Base-by-base conservation (phyloP, 345 rosid species). In the Arabis hirsuta region DNA sequence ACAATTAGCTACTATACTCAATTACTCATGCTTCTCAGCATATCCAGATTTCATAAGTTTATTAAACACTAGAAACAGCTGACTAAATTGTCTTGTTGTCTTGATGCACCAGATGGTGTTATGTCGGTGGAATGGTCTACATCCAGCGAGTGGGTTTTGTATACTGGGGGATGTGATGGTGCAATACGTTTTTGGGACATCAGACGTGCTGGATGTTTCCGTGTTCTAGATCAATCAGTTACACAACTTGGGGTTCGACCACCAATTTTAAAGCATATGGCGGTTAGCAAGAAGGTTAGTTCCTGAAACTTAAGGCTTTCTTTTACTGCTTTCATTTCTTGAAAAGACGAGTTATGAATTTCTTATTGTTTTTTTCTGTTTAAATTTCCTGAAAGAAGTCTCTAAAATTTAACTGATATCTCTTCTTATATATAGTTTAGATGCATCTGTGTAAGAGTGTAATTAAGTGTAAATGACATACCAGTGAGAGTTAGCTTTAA, bases 121-220 rank as follows among this genome's bases (percentile, higher is more conserved):
- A 90, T 90, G 99, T 64, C 96, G 8, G 91, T 87, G 64, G 93
- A 95, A 76, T 95, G 99, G 99, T 90, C 99, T 73, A 81, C 88
- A 73, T 89, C 97, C 44, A 91, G 86, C 76, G 98, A 94, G 80
- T 94, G 92, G 95, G 82, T 91, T 71, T 79, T 95, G 85, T 64
- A 88, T 67, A 89, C 99, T 7, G 99, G 96, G 12, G 99, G 97
- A 0, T 91, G 91, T 82, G 97, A 95, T 79, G 99, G 99, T 67
- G 96, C 99, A 14, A 95, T 90, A 81, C 90, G 99, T 29, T 88
- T 91, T 70, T 95, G 98, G 99, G 97, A 91, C 78, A 95, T 94
- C 34, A 85, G 96, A 66, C 95, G 90, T 32, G 95, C 98, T 50
- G 97, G 99, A 59, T 95, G 97, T 68, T 90, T 85, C 74, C 89